Percentiles rank a stretch among this genome's conserved stretches.
phyloP scores from a whole-genome alignment of 73 alveolate genomes.

The Loxodes magnus region DNA sequence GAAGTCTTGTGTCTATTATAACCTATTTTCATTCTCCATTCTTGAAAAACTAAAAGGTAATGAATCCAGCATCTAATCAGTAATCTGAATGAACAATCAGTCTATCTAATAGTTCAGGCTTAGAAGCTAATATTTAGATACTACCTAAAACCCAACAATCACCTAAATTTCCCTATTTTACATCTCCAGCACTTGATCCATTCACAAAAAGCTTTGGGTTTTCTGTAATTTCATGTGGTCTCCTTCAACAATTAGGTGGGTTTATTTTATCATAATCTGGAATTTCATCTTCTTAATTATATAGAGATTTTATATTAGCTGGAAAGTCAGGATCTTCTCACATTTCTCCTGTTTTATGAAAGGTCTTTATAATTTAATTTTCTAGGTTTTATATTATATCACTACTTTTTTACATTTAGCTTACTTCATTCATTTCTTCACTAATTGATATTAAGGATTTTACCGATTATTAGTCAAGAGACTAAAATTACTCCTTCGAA shows the following conservation, averaged over 20 bases:
- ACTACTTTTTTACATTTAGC: too few relatives aligned
- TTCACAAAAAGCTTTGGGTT: slow-evolving; percentile 78
- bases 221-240: slow-evolving; percentile 83
- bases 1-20: slow-evolving; percentile 89
- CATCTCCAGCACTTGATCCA: slow-evolving; percentile 88
- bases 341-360: too few relatives aligned
- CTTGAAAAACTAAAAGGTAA: slow-evolving; percentile 91
- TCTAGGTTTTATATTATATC: too few relatives aligned
- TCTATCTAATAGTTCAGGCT: slow-evolving; percentile 41
- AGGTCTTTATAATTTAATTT: too few relatives aligned
- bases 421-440: too few relatives aligned
- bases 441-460: too few relatives aligned
- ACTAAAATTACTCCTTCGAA: too few relatives aligned
- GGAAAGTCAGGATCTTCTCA: slow-evolving; percentile 73
- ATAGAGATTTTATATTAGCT: slow-evolving; percentile 49
- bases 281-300: slow-evolving; percentile 56
- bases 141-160: slow-evolving; percentile 95
- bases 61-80: slow-evolving; percentile 76
- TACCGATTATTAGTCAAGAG: too few relatives aligned
- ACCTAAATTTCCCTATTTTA: slow-evolving; percentile 92
- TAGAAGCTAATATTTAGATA: slow-evolving; percentile 34
- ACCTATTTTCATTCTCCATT: slow-evolving; percentile 96
- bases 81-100: slow-evolving; percentile 59
- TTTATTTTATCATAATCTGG: slow-evolving; percentile 71
- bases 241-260: slow-evolving; percentile 75